These are phyloP conservation scores for Cyclotella sp. DNA, from an alignment of 108 stramenopile genomes.

Conservation along the genomic window DNA sequence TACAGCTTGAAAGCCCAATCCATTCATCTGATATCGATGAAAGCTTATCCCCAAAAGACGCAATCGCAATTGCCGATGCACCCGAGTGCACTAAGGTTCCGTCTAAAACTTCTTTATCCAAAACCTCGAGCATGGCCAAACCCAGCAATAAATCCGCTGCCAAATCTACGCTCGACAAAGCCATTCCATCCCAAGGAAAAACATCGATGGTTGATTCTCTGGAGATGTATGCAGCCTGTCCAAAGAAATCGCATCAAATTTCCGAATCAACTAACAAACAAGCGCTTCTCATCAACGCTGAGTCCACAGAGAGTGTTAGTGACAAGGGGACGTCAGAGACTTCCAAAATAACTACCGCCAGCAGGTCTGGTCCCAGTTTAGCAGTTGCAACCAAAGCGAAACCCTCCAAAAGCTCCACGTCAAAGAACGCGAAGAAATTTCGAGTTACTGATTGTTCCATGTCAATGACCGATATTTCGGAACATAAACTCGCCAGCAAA, in stretches of 20 bases:
- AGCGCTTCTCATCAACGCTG: too few relatives aligned
- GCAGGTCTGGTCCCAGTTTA: not conserved
- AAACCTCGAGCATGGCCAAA: not conserved
- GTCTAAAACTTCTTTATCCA: not conserved
- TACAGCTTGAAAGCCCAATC: not conserved
- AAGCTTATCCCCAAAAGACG: not conserved
- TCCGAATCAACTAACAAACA: too few relatives aligned
- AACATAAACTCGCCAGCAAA: not conserved
- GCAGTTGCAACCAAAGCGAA: not conserved
- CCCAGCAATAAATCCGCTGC: not conserved
- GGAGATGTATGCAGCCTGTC: too few relatives aligned
- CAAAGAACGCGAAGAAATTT: not conserved
- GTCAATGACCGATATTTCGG: not conserved
- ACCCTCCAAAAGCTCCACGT: not conserved
- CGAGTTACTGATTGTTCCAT: not conserved
- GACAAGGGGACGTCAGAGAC: not conserved
- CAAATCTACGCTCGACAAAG: too few relatives aligned
- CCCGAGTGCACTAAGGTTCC: not conserved
- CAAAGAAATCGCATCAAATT: too few relatives aligned
- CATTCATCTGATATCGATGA: not conserved
- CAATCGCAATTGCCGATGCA: not conserved
- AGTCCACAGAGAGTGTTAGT: not conserved
- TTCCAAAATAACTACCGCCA: constrained; percentile 1
- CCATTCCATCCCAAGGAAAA: too few relatives aligned
- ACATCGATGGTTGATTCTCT: too few relatives aligned